Evolutionary conservation across 306 rosid species (phyloP).

Genomic region (Castanea mollissima): DNA sequence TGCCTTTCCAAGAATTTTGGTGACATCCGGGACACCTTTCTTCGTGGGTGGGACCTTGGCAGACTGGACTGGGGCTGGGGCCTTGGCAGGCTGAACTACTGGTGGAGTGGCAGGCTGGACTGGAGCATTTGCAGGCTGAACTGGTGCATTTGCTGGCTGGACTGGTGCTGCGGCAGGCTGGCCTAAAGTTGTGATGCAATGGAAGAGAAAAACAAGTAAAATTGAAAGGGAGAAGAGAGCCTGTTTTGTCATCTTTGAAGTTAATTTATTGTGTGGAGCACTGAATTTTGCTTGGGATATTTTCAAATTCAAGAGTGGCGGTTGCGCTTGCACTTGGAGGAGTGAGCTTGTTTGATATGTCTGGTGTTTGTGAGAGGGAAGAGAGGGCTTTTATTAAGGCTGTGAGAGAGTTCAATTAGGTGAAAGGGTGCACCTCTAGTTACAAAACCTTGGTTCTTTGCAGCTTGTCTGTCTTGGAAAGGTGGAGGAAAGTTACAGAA

Average conservation of each 20-base stretch:
- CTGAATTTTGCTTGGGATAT: too few species aligned
- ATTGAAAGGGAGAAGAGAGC: neutral
- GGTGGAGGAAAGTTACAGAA: conserved; percentile 13
- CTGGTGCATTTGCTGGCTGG: too few species aligned
- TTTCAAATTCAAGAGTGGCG: too few species aligned
- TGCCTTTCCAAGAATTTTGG: conserved; percentile 35
- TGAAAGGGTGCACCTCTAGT: conserved; percentile 19
- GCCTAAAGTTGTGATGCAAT: too few species aligned
- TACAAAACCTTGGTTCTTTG: conserved; percentile 22
- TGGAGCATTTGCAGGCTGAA: too few species aligned
- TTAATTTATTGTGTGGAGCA: neutral
- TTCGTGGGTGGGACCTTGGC: too few species aligned
- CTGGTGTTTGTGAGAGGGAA: conserved; percentile 1
- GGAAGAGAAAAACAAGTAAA: too few species aligned
- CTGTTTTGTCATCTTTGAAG: conserved; percentile 22
- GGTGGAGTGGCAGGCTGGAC: too few species aligned
- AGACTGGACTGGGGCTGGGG: too few species aligned
- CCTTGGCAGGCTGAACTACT: too few species aligned
- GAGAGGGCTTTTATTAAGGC: conserved; percentile 28
- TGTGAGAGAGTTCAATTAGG: conserved; percentile 20
- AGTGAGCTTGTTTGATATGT: conserved; percentile 18
- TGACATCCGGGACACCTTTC: conserved; percentile 17
- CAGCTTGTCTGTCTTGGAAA: conserved; percentile 13
- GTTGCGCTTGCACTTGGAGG: neutral
- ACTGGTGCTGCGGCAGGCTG: too few species aligned